Evolutionary conservation across 1,284 basidiomycete species (phyloP), one percentile per base, ranked within the genome.

Genomic region (Ganoderma resinaceum): DNA sequence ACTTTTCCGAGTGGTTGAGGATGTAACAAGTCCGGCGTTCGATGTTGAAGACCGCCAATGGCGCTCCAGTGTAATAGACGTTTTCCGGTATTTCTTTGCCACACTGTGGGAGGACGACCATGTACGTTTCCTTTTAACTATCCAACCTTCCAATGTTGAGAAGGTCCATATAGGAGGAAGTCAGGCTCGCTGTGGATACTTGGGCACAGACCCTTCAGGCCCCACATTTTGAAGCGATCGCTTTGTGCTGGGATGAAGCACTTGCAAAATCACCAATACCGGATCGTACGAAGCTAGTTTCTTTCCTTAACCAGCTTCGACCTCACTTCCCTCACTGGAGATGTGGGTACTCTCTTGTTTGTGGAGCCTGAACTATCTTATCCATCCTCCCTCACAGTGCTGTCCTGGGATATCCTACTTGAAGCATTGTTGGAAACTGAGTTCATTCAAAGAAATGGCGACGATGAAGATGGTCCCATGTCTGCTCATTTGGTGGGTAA

Each of bases 251-350:
- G 88, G 84, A 86, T 64, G 89, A 91, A 73, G 82, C 84, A 9
- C 74, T 93, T 40, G 75, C 81, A 8, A 89, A 85, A 66, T 82
- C 86, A 6, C 86, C 90, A 0, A 82, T 90, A 23, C 69, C 80
- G 3, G 90, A 92, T 64, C 85, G 89, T 23, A 77, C 86, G 37
- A 86, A 82, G 66, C 81, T 93, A 9, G 80, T 88, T 12, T 81
- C 84, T 2, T 92, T 92, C 76, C 79, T 92, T 11, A 82, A 87
- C 38, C 90, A 90, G 73, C 82, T 93, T 37, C 87, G 83, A 23
- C 82, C 89, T 0, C 85, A 90, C 78, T 91, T 92, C 77, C 85
- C 89, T 20, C 77, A 73, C 14, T 93, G 91, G 91, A 82, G 82
- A 84, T 81, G 91, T 91, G 73, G 62, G 49, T 61, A 1, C 14